Evolutionary conservation across 208 protist genomes (phyloP), one percentile per base, ranked within the genome.

Genomic region (Acanthamoeba triangularis): DNA sequence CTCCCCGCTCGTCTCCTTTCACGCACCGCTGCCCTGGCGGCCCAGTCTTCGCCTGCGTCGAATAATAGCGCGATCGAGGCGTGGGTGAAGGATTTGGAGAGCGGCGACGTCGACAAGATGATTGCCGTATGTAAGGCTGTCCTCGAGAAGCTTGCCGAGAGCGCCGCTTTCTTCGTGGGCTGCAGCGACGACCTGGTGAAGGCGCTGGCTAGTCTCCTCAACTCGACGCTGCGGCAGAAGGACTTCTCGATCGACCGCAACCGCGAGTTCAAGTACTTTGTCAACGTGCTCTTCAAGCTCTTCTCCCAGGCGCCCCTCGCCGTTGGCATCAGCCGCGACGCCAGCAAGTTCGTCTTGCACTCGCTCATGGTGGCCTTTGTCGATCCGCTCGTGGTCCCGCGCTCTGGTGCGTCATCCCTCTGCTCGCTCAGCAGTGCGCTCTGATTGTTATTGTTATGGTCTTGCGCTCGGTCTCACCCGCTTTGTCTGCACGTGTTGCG

Each of bases 251-350:
- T 59, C 16, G 90, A 85, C 90, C 56, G 28, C 16, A 85, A 78
- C 49, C 35, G 90, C 7, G 67, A 94, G 52, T 94, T 76, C 54
- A 94, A 94, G 54, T 94, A 94, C 54, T 61, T 94, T 59, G 52
- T 94, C 23, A 94, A 94, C 69, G 63, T 82, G 6, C 37, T 94
- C 67, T 82, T 94, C 90, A 94, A 94, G 90, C 18, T 94, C 41
- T 94, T 94, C 25, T 33, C n/a, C 7, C 90, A 94, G 2, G 20
- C 18, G 13, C 13, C 67, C 0, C 16, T 94, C 0, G 90, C 90
- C 67, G 18, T 82, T 18, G 90, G 61, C 47, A 20, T 94, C 41
- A 44, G 67, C 90, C 63, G 61, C 52, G 44, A 94, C 25, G 61
- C 72, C 49, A 94, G 44, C 63, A 94, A 94, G 49, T 67, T 0